These are phyloP conservation scores for Coprinellus micaceus DNA, from an alignment of 768 basidiomycete species.

Conservation along the genomic window DNA sequence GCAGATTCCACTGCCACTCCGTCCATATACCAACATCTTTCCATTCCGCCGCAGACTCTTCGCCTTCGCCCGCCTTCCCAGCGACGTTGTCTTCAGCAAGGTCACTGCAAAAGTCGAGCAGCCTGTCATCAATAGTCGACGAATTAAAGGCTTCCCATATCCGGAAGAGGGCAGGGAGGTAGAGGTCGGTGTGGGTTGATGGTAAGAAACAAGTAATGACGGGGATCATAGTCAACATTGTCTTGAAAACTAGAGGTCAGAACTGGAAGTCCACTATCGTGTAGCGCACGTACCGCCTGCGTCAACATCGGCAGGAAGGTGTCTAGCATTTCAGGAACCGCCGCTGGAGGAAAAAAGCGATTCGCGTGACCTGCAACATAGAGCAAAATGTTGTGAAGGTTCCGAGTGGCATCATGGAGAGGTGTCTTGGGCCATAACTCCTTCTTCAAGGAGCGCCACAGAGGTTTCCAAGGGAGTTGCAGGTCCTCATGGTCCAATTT, in stretches of 20 bases:
- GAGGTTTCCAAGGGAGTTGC: slow-evolving; percentile 65
- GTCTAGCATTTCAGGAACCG: slow-evolving; percentile 68
- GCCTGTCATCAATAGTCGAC: slow-evolving; percentile 65
- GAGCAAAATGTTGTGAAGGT: slow-evolving; percentile 66
- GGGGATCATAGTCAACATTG: slow-evolving; percentile 65
- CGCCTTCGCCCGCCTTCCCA: slow-evolving; percentile 51
- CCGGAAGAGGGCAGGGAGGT: slow-evolving; percentile 68
- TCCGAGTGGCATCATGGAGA: slow-evolving; percentile 54
- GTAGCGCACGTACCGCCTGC: slow-evolving; percentile 52
- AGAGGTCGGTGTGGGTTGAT: slow-evolving; percentile 58
- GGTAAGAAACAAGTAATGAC: slow-evolving; percentile 79
- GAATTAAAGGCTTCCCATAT: slow-evolving; percentile 82
- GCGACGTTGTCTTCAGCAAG: slow-evolving; percentile 69
- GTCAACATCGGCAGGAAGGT: slow-evolving; percentile 70
- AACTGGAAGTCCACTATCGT: no score
- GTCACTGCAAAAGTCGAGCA: slow-evolving; percentile 67
- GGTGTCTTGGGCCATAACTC: slow-evolving; percentile 73
- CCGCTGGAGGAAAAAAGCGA: slow-evolving; percentile 61
- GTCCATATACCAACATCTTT: slow-evolving; percentile 90
- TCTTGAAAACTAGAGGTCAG: no score
- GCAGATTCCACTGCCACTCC: slow-evolving; percentile 74
- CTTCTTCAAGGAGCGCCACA: slow-evolving; percentile 73
- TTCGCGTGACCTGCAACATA: slow-evolving; percentile 72
- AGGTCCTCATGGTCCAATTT: slow-evolving; percentile 68
- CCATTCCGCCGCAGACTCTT: slow-evolving; percentile 58